Conservation (phyloP, 2,329 filamentous ascomycete genomes). For the Xenosphaeropsis pyriputrescens region DNA sequence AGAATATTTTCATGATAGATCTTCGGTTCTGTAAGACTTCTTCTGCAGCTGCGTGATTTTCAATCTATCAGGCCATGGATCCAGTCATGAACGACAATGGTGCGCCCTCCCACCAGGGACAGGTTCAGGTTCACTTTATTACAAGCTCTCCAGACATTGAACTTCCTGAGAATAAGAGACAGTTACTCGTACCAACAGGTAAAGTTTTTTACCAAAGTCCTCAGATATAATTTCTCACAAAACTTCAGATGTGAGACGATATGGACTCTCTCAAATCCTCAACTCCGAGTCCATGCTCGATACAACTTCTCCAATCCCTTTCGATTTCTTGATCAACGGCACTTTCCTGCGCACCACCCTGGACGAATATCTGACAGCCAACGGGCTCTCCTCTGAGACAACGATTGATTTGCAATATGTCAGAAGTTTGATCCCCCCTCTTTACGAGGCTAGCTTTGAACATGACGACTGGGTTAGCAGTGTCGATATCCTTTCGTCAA, state of each 20-base stretch:
- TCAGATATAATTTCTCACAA: slow-evolving; percentile 31
- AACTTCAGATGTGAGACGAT: slow-evolving; percentile 44
- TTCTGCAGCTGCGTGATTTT: no score
- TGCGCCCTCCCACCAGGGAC: slow-evolving; percentile 18
- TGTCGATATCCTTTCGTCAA: slow-evolving; percentile 65
- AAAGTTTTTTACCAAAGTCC: slow-evolving; percentile 8
- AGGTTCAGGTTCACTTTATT: slow-evolving; percentile 55
- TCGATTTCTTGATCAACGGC: slow-evolving; percentile 94
- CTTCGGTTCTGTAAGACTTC: no score
- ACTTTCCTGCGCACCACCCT: slow-evolving; percentile 79
- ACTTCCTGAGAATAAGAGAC: slow-evolving; percentile 44
- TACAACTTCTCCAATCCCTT: slow-evolving; percentile 52
- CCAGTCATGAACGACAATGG: neutral
- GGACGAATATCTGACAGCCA: slow-evolving; percentile 74
- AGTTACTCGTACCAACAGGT: slow-evolving; percentile 49
- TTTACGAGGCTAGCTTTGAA: slow-evolving; percentile 83
- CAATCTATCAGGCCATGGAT: slow-evolving; percentile 1
- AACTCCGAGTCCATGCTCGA: slow-evolving; percentile 60
- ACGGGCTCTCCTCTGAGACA: slow-evolving; percentile 80
- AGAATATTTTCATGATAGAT: no score
- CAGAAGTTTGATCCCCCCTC: slow-evolving; percentile 74
- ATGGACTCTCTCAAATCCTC: slow-evolving; percentile 55
- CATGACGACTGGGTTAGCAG: slow-evolving; percentile 95
- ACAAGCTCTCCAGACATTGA: slow-evolving; percentile 47
- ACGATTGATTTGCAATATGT: slow-evolving; percentile 87